Evolutionary conservation across 75 land plant species (phyloP).

Genomic region (Gnetum montanum): DNA sequence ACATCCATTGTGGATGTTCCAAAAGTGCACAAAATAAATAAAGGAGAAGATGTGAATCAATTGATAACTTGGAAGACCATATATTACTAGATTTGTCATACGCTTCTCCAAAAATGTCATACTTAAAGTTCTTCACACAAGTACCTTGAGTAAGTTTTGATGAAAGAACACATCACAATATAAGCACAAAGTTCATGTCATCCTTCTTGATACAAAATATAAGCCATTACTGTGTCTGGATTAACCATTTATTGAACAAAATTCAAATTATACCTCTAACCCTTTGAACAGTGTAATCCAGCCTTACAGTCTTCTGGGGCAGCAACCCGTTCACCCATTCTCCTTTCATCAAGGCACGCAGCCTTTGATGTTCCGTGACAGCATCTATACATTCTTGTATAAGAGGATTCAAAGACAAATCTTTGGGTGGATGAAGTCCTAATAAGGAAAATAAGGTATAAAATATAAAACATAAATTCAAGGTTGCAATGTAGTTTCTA

Average conservation of each 20-base stretch:
- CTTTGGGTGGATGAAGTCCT: slow-evolving; percentile 37
- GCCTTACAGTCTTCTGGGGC: slow-evolving; percentile 76
- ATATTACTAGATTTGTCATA: slow-evolving; percentile 63
- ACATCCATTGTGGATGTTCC: slow-evolving; percentile 97
- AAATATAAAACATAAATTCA: background rate
- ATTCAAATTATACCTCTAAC: slow-evolving; percentile 75
- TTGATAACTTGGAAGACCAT: slow-evolving; percentile 66
- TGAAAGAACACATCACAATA: too few species aligned
- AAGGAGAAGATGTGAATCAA: slow-evolving; percentile 48
- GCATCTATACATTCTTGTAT: slow-evolving; percentile 91
- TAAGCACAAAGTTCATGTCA: too few species aligned
- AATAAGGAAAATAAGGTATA: slow-evolving; percentile 14
- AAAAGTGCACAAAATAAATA: slow-evolving; percentile 91
- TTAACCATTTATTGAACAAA: too few species aligned
- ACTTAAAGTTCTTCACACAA: slow-evolving; percentile 86
- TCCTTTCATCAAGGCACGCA: slow-evolving; percentile 88
- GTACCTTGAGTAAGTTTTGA: slow-evolving; percentile 96
- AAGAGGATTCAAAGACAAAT: slow-evolving; percentile 40
- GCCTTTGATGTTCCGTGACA: slow-evolving; percentile 92
- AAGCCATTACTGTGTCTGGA: too few species aligned
- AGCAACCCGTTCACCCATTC: slow-evolving; percentile 89
- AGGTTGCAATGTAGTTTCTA: too few species aligned
- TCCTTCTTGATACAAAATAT: too few species aligned
- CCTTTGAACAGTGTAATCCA: slow-evolving; percentile 80
- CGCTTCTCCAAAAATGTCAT: slow-evolving; percentile 62